phyloP scores from a whole-genome alignment of 139 green algal genomes.

The Chlorella vulgaris region DNA sequence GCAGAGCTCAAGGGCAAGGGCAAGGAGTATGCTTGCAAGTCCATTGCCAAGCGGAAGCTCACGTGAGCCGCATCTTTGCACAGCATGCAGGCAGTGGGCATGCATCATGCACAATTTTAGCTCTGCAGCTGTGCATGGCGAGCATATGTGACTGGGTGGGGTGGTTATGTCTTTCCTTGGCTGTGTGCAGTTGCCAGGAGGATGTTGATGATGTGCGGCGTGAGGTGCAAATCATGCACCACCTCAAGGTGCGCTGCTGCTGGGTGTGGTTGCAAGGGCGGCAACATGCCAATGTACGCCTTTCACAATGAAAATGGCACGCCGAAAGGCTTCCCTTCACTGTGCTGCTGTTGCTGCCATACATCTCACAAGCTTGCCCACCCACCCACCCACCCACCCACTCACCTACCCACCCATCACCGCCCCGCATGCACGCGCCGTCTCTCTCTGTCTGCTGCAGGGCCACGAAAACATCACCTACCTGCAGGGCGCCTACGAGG shows the following conservation, averaged over 20 bases:
- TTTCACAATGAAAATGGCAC: no score
- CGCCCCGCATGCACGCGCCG: no score
- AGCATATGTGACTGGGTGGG: no score
- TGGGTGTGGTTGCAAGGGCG: background rate
- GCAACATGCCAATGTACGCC: background rate
- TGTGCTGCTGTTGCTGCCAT: no score
- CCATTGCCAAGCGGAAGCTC: slow-evolving; percentile 86
- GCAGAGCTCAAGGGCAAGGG: slow-evolving; percentile 44
- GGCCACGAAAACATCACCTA: slow-evolving; percentile 83
- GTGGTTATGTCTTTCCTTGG: background rate
- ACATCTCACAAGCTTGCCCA: no score
- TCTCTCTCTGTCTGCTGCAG: no score
- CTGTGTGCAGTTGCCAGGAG: slow-evolving; percentile 61
- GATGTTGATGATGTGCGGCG: slow-evolving; percentile 95
- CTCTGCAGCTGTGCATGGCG: no score
- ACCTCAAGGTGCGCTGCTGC: slow-evolving; percentile 59
- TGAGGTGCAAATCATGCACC: slow-evolving; percentile 96
- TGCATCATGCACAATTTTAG: no score
- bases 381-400: no score
- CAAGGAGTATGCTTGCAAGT: slow-evolving; percentile 78
- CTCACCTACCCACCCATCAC: no score
- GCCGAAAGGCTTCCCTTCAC: no score
- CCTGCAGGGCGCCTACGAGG: slow-evolving; percentile 76
- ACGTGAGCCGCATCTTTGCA: slow-evolving; percentile 1
- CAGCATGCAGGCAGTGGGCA: no score